These are phyloP conservation scores for Mycena polygramma DNA, from an alignment of 768 basidiomycete species.

Conservation along the genomic window DNA sequence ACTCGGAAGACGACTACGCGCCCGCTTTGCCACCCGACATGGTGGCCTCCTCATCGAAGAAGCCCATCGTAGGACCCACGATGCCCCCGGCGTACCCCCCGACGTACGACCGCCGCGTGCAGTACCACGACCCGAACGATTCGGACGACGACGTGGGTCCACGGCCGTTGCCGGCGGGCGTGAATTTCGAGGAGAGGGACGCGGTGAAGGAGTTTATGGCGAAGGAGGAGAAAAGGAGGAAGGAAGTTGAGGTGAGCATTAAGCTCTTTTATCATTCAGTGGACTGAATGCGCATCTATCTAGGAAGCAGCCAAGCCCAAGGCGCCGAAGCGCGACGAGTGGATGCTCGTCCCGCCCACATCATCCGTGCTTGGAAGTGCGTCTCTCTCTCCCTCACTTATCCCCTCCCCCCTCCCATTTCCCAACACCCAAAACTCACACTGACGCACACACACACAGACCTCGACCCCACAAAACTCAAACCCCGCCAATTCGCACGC, in stretches of 20 bases:
- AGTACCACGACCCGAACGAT: slow-evolving; percentile 64
- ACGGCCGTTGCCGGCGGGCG: slow-evolving; percentile 71
- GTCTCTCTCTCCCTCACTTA: slow-evolving; percentile 53
- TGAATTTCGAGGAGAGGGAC: slow-evolving; percentile 60
- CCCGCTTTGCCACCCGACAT: slow-evolving; percentile 60
- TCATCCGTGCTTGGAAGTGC: slow-evolving; percentile 84
- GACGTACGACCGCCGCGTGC: slow-evolving; percentile 47
- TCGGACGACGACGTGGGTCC: slow-evolving; percentile 90
- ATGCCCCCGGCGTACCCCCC: slow-evolving; percentile 57
- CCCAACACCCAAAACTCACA: too few relatives aligned
- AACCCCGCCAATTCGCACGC: slow-evolving; percentile 84
- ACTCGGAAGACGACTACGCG: slow-evolving; percentile 77
- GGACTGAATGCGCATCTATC: too few relatives aligned
- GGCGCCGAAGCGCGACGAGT: slow-evolving; percentile 87
- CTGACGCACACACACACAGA: slow-evolving; percentile 57
- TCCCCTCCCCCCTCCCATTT: too few relatives aligned
- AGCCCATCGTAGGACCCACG: slow-evolving; percentile 65
- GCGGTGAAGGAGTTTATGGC: slow-evolving; percentile 89
- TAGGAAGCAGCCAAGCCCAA: slow-evolving; percentile 84
- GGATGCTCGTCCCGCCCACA: slow-evolving; percentile 97
- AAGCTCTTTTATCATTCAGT: too few relatives aligned
- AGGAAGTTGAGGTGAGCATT: slow-evolving; percentile 80
- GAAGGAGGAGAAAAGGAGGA: slow-evolving; percentile 81
- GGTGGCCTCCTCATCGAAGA: slow-evolving; percentile 51
- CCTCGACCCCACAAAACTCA: slow-evolving; percentile 89